Base-by-base conservation (phyloP, 805 yeast species). In the Brettanomyces sp. region DNA sequence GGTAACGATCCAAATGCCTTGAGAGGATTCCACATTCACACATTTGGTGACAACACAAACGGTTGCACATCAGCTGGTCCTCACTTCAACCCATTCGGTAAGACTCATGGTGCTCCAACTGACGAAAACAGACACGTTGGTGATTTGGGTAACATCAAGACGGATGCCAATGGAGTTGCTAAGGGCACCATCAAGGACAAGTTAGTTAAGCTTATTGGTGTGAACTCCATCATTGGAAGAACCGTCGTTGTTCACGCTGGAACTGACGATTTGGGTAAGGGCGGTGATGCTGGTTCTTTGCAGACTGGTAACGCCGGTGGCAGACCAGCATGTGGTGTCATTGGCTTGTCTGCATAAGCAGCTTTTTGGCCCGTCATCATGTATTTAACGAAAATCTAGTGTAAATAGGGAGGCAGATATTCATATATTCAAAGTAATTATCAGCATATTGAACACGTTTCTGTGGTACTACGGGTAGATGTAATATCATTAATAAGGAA, bases 41-140 rank as follows among this genome's bases (percentile, higher is more conserved):
- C 87, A 65, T 93, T 93, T 62, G 99, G 99, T 73, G 99, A 93
- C 76, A 88, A 87, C 81, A 88, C 99, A 71, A 93, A 93, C 68
- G 99, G 99, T 56, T 93, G 99, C 74, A 91, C 96, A 50, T 86
- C 96, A 55, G 96, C 97, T 46, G 97, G 97, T 63, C 96, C 96
- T 49, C 97, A 90, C 73, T 89, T 88, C 79, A 83, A 90, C 78
- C 96, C 96, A 56, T 84, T 83, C 65, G 75, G 78, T 51, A 84
- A 85, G 75, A 78, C 78, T 55, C 97, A 89, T 67, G 97, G 97
- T 73, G 89, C 90, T 47, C 96, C 96, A 69, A 79, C 78, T 59
- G 95, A 84, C 57, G 80, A 75, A 54, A 68, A 52, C 50, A 79
- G 91, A 73, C 96, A 87, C 72, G 93, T 83, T 60, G 99, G 99